Base-by-base conservation (phyloP, 2,329 filamentous ascomycete species). In the Hypoxylon sp. region DNA sequence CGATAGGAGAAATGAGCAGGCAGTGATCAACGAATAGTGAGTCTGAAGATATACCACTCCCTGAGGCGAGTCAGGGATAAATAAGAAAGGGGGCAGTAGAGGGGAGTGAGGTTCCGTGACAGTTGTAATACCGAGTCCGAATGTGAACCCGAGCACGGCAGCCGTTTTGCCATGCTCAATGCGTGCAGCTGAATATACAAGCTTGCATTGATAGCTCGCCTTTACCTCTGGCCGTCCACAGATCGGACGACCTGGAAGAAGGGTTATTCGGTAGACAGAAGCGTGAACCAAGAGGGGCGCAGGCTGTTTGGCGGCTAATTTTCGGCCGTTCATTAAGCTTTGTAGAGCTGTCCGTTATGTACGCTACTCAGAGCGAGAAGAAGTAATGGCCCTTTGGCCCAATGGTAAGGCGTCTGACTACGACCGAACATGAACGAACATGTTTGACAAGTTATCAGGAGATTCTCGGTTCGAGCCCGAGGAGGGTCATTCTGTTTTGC, bases 361-460 rank as follows among this genome's bases (percentile, higher is more conserved):
- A n/a, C n/a, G n/a, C n/a, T n/a, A n/a, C 20, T n/a, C 21, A 42
- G 24, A 45, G 8, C 3, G 18, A 10, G 7, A 18, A 7, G 7
- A 18, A n/a, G n/a, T n/a, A n/a, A 35, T 2, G 48, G 48, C 48
- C 48, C 38, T 20, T 51, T 51, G 48, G 48, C 48, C 48, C 48
- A 51, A 51, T 51, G 37, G 48, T n/a, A n/a, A n/a, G n/a, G n/a
- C n/a, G n/a, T n/a, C 48, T 50, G 48, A 50, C 48, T 50, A 50
- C 48, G 48, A 50, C 11, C 33, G 35, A 40, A 37, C 13, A 4
- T 49, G 47, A n/a, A n/a, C n/a, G n/a, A n/a, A n/a, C 35, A 42
- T 8, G 18, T 26, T 50, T 33, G 33, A 33, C 37, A 41, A 31
- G 21, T 41, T 29, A 50, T 50, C 48, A 50, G 48, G 48, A 50